Evolutionary conservation across 257 asterid genomes (phyloP), one percentile per base, ranked within the genome.

Genomic region (Gentiana straminea): DNA sequence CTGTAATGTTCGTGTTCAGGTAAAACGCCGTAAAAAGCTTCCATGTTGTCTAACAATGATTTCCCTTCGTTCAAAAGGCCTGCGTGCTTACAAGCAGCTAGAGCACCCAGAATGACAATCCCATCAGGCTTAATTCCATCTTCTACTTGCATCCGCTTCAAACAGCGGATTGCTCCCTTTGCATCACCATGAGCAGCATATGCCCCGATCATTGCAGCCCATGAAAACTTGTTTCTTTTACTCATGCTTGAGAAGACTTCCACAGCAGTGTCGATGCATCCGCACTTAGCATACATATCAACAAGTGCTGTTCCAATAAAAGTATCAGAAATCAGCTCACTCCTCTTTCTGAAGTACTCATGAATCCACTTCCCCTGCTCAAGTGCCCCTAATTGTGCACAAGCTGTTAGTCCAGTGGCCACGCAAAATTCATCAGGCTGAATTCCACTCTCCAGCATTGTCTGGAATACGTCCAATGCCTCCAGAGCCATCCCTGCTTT

Each of bases 271-370:
- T 75, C 73, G 73, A 89, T 62, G 56, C 74, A 66, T 58, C 95
- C 86, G 55, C 97, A 86, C 79, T 86, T 86, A 13, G 94, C 82
- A 49, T 90, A 84, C 94, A 82, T 84, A 71, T 86, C 94, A 34
- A 86, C 83, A 57, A 90, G 86, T 33, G 84, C 76, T 39, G 84
- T 86, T 54, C 76, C 79, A 65, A 80, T 59, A 61, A 72, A 78
- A 15, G 69, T 65, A 70, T 89, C 94, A 33, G 68, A 57, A 5
- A 52, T 32, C 61, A 66, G 46, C 63, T 79, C 77, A 13, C 61
- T 78, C 13, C 65, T 76, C 69, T 70, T 78, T 54, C 9, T 52
- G 9, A 78, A 66, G 51, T 75, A 70, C 80, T 87, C 84, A 62
- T 86, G 97, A 58, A 89, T 74, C 80, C 66, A 77, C 65, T 65